These are phyloP conservation scores for Candida ortonii DNA, from an alignment of 805 yeast species.

Conservation along the genomic window DNA sequence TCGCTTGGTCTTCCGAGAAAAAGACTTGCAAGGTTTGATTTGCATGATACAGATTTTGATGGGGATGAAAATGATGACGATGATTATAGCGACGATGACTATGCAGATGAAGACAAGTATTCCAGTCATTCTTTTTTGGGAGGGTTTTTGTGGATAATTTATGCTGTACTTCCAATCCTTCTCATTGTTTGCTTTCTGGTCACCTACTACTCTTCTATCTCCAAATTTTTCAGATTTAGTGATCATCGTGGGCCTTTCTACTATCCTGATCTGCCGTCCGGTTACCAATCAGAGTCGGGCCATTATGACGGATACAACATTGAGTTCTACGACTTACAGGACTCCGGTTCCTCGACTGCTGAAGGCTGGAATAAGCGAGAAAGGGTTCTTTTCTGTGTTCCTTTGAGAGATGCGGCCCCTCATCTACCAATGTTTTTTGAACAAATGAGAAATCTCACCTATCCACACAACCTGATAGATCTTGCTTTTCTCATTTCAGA, in stretches of 20 bases:
- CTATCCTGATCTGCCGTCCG: slow-evolving; percentile 37
- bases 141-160: slow-evolving; percentile 21
- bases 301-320: slow-evolving; percentile 40
- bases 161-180: slow-evolving; percentile 21
- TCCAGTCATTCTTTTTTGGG: slow-evolving; percentile 11
- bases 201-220: slow-evolving; percentile 9
- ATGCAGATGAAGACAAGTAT: slow-evolving; percentile 13
- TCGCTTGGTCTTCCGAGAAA: slow-evolving; percentile 9
- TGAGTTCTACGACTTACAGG: slow-evolving; percentile 68
- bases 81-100: slow-evolving; percentile 11
- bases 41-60: slow-evolving; percentile 4
- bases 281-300: slow-evolving; percentile 24
- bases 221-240: slow-evolving; percentile 5
- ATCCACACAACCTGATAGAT: slow-evolving; percentile 85
- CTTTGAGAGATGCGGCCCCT: slow-evolving; percentile 86
- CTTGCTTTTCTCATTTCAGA: slow-evolving; percentile 83
- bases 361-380: slow-evolving; percentile 81
- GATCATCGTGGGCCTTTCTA: slow-evolving; percentile 18
- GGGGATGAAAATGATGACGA: slow-evolving; percentile 8
- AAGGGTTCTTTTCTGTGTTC: slow-evolving; percentile 80
- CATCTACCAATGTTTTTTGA: slow-evolving; percentile 88
- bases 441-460: slow-evolving; percentile 74
- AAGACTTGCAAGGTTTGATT: slow-evolving; percentile 14
- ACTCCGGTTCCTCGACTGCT: slow-evolving; percentile 55
- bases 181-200: slow-evolving; percentile 13